phyloP scores from a whole-genome alignment of 805 yeast species.

The Ogataea methanolica region DNA sequence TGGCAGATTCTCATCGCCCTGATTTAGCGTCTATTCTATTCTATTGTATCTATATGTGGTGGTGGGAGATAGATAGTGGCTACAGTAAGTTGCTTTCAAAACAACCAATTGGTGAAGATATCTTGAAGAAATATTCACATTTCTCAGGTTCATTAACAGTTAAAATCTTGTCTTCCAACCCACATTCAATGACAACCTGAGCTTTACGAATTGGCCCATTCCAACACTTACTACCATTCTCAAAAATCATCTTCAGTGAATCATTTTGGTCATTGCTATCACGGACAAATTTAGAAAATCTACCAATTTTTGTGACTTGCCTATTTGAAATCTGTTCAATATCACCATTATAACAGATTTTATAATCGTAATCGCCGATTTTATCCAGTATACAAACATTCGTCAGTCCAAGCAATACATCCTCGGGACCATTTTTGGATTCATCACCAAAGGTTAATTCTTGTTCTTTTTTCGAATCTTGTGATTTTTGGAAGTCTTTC shows the following conservation, averaged over 20 bases:
- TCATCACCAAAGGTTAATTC: slow-evolving; percentile 7
- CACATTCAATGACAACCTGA: slow-evolving; percentile 61
- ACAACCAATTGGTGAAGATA: slow-evolving; percentile 46
- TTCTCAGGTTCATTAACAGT: slow-evolving; percentile 83
- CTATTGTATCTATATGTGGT: no score
- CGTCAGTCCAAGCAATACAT: slow-evolving; percentile 53
- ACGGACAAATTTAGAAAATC: slow-evolving; percentile 16
- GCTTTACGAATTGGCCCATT: slow-evolving; percentile 86
- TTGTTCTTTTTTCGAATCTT: slow-evolving; percentile 6
- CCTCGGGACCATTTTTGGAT: slow-evolving; percentile 51
- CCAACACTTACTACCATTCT: slow-evolving; percentile 82
- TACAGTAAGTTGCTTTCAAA: slow-evolving; percentile 13
- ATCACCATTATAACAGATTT: slow-evolving; percentile 51
- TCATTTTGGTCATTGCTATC: slow-evolving; percentile 7
- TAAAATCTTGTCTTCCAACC: slow-evolving; percentile 48
- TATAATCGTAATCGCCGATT: slow-evolving; percentile 71
- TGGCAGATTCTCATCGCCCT: no score
- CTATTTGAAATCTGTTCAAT: slow-evolving; percentile 50
- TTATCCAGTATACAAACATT: slow-evolving; percentile 39
- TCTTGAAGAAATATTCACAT: slow-evolving; percentile 65
- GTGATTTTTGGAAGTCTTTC: neutral
- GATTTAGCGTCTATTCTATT: no score
- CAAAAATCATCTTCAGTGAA: slow-evolving; percentile 32
- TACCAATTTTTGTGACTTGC: slow-evolving; percentile 49
- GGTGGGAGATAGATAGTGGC: no score